Evolutionary conservation across 2,329 filamentous ascomycete species (phyloP).

Genomic region (Metarhizium brunneum): DNA sequence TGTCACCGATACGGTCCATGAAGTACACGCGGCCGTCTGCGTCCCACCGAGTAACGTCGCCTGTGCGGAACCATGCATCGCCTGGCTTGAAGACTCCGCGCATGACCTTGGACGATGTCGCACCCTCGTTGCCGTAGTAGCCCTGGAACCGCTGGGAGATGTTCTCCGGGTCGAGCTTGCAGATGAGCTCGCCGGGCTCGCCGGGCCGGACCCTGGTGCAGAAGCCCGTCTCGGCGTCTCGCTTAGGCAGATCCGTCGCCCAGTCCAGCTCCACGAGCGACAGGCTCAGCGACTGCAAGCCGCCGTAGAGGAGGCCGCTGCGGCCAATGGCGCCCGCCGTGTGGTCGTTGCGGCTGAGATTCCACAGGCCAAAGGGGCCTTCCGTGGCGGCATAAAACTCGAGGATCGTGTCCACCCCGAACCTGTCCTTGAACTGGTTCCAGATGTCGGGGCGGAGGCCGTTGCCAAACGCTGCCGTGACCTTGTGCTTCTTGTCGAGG

Average conservation of each 20-base stretch:
- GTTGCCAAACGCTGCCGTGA: slow-evolving; percentile 75
- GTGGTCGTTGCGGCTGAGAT: slow-evolving; percentile 64
- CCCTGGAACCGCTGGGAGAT: slow-evolving; percentile 64
- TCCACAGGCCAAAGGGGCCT: slow-evolving; percentile 60
- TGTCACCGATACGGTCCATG: slow-evolving; percentile 71
- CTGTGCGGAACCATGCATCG: slow-evolving; percentile 75
- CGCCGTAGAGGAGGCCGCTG: slow-evolving; percentile 50
- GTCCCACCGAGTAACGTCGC: slow-evolving; percentile 71
- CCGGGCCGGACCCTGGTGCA: slow-evolving; percentile 50
- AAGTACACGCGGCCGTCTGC: slow-evolving; percentile 67
- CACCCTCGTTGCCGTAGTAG: slow-evolving; percentile 66
- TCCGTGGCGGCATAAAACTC: slow-evolving; percentile 81
- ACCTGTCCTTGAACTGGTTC: slow-evolving; percentile 74
- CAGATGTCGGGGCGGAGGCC: slow-evolving; percentile 79
- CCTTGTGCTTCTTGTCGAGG: slow-evolving; percentile 62
- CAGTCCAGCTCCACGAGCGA: slow-evolving; percentile 63
- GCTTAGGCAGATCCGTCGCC: slow-evolving; percentile 56
- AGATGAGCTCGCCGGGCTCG: slow-evolving; percentile 68
- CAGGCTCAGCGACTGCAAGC: slow-evolving; percentile 40
- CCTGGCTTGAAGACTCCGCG: slow-evolving; percentile 64
- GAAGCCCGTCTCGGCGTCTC: slow-evolving; percentile 60
- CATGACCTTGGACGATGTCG: slow-evolving; percentile 65
- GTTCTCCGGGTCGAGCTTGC: slow-evolving; percentile 56
- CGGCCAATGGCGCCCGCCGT: slow-evolving; percentile 70
- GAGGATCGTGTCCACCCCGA: slow-evolving; percentile 61